Evolutionary conservation across 306 rosid species (phyloP).

Genomic region (Castanea crenata): DNA sequence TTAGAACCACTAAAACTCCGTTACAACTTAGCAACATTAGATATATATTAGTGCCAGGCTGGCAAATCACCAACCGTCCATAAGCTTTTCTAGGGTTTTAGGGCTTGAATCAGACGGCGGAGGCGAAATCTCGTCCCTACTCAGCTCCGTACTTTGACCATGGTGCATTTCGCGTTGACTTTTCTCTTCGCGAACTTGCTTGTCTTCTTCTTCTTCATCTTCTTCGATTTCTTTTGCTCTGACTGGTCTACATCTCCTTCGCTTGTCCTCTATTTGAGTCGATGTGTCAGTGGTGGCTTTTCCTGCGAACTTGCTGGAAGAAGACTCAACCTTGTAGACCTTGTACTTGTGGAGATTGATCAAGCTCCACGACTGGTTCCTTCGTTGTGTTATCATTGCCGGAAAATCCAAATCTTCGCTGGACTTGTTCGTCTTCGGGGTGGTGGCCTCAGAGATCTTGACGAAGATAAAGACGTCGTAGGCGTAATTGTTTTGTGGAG

Average conservation of each 20-base stretch:
- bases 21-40: too few relatives aligned
- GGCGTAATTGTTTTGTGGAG: too few relatives aligned
- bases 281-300: constrained; percentile 77
- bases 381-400: constrained; percentile 43
- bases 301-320: constrained; percentile 52
- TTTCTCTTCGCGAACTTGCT: constrained; percentile 3
- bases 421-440: too few relatives aligned
- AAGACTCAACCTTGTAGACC: constrained; percentile 78
- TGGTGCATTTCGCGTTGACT: constrained; percentile 19
- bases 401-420: constrained; percentile 2
- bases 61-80: constrained; percentile 53
- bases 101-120: constrained; percentile 95
- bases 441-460: too few relatives aligned
- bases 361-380: constrained; percentile 91
- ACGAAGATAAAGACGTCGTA: too few relatives aligned
- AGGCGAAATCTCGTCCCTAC: constrained; percentile 85
- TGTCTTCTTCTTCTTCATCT: constrained; percentile 20
- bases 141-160: constrained; percentile 65
- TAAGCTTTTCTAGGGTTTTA: constrained; percentile 39
- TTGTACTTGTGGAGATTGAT: constrained; percentile 79
- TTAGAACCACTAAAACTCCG: too few relatives aligned
- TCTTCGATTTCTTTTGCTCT: constrained; percentile 27
- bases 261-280: constrained; percentile 87
- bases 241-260: constrained; percentile 52
- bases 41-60: not conserved